Base-by-base conservation (phyloP, 2,329 filamentous ascomycete genomes). In the Cryphonectria radicalis region DNA sequence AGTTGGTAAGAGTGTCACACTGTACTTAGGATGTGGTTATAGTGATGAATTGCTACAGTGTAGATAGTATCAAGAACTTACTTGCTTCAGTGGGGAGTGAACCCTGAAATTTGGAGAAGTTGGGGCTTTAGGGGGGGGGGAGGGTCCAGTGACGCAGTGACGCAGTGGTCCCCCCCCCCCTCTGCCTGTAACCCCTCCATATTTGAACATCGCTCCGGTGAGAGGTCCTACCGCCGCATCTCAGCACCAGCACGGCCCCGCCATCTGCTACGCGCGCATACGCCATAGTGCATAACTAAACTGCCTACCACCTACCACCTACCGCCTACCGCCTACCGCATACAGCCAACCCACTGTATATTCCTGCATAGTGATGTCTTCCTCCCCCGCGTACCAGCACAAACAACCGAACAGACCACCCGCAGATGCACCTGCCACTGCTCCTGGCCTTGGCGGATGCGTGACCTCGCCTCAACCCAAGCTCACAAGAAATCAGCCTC, bases 121-220 rank as follows among this genome's bases (percentile, higher is more conserved):
- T 40, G 6, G 37, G 37, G 13, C 25, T 13, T 1, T 5, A 6
- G 5, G 37, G 10, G 37, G 37, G 37, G 63, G 63, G 32, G 65
- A 59, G 43, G 69, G 59, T 66, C 69, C 60, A 68, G 69, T 28
- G 28, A 28, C 28, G 28, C 28, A 28, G 28, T 71, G 66, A 71
- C 69, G 69, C 60, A 68, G 37, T 35, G 46, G 46, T 50, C 37
- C 46, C 19, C 32, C 32, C 32, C 3, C 46, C 19, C n/a, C n/a
- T n/a, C n/a, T n/a, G n/a, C n/a, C 46, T 50, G 46, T 50, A 60
- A 60, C 69, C 69, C 69, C 69, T 68, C 69, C 69, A 67, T 66
- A 43, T 25, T 25, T 69, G 60, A 32, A 10, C n/a, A 7, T 35
- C 10, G 6, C 67, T 60, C 68, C 43, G 55, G 37, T 28, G 59